Base-by-base conservation (phyloP, 768 basidiomycete genomes). In the Sarcomyxa edulis region DNA sequence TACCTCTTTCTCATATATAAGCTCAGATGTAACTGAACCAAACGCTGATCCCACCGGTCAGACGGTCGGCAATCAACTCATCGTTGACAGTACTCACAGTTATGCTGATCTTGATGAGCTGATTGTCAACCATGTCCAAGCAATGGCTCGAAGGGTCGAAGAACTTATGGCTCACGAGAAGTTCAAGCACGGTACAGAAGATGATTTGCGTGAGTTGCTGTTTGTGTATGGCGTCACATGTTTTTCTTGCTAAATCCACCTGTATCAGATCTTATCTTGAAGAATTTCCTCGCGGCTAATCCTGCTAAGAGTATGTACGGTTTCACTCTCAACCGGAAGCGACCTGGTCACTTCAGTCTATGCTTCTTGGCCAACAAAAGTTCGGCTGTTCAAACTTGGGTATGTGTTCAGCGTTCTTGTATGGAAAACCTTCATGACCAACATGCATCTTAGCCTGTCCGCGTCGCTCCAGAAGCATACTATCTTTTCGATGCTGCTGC, bases 91-190 rank as follows among this genome's bases (percentile, higher is more conserved):
- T 27, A 79, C 76, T 42, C 90, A 94, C 54, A 76, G 71, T 26
- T 98, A 94, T 58, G 79, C 84, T 27, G 96, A 98, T 70, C 71
- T 99, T 40, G 96, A 99, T 58, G 95, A 99, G 56, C 59, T 99
- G 48, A 91, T 98, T 48, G 92, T 97, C 58, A 93, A 93, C 52
- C 93, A 99, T 58, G 81, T 98, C 28, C 89, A 92, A 67, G 84
- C 92, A 7, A 94, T 94, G 71, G 83, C 88, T 30, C 80, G 90
- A 27, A 83, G 89, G 48, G 84, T 97, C 2, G 94, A 97, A 58
- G 93, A 98, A 55, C 64, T 98, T 39, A 92, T 92, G 82, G 77
- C 82, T 16, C 88, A 93, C 52, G 96, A 98, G 52, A 96, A 96
- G 58, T 98, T 86, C 72, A 92, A 92, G 59, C 78, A 78, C 23